A percentile compares a stretch with the other conserved stretches of the same genome.
phyloP scores from a whole-genome alignment of 768 basidiomycete species.

The Phanerochaete sordida region DNA sequence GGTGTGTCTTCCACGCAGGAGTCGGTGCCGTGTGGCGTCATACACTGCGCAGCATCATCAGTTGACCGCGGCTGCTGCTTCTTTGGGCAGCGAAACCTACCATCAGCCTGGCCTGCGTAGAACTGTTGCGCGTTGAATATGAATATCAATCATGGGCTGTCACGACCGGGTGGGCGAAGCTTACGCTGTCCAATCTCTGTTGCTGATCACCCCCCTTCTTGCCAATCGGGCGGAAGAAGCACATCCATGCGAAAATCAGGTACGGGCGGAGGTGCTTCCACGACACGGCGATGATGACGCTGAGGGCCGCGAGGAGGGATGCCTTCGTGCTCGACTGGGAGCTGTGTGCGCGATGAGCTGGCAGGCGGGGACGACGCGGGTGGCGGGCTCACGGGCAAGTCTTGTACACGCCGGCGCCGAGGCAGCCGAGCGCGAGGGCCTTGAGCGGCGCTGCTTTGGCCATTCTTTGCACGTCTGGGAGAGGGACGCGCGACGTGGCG shows the following conservation, averaged over 20 bases:
- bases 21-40: constrained; percentile 56
- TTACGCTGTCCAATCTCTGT: constrained; percentile 1
- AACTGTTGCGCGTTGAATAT: not conserved
- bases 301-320: constrained; percentile 1
- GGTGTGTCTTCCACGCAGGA: constrained; percentile 68
- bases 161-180: not conserved
- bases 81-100: not conserved
- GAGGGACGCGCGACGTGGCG: not conserved
- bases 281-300: constrained; percentile 4
- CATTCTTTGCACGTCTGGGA: not conserved
- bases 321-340: not conserved
- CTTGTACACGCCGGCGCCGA: constrained; percentile 14
- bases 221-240: constrained; percentile 13
- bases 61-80: not conserved
- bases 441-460: not conserved
- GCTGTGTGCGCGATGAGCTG: not conserved
- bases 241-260: constrained; percentile 10
- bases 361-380: not conserved
- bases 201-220: constrained; percentile 3
- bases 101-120: constrained; percentile 15
- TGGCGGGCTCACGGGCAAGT: constrained; percentile 4
- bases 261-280: constrained; percentile 5
- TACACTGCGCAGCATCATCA: constrained; percentile 38
- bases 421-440: constrained; percentile 10
- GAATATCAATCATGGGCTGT: not conserved